These are phyloP conservation scores for Apophysomyces sp. DNA, from an alignment of 371 early-diverging fungal species.

Conservation along the genomic window DNA sequence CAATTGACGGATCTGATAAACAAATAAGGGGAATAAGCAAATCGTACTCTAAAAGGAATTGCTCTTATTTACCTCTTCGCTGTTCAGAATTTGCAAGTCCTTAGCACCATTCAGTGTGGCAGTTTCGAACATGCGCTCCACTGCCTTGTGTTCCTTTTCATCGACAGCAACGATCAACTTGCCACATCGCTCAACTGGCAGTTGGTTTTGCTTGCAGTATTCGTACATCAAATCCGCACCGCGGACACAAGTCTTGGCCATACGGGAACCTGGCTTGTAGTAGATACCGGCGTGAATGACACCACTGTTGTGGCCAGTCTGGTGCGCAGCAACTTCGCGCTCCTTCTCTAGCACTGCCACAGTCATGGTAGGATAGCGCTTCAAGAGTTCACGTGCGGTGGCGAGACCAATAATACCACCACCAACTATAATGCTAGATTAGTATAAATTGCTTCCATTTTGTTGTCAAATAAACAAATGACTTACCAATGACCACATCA, in stretches of 20 bases:
- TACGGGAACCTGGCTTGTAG: constrained; percentile 48
- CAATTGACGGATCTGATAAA: constrained; percentile 35
- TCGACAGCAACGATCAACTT: constrained; percentile 49
- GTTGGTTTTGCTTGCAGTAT: constrained; percentile 48
- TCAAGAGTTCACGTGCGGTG: constrained; percentile 49
- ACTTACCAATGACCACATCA: constrained; percentile 48
- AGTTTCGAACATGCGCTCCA: constrained; percentile 39
- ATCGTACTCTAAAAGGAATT: neutral
- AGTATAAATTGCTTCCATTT: neutral
- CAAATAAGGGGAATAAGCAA: neutral
- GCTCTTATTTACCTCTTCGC: constrained; percentile 34
- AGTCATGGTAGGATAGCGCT: constrained; percentile 47
- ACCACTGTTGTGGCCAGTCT: constrained; percentile 52
- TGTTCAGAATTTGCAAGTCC: constrained; percentile 43
- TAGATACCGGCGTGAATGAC: constrained; percentile 55
- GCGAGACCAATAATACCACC: constrained; percentile 43
- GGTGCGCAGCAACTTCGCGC: constrained; percentile 51
- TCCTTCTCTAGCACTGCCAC: constrained; percentile 51
- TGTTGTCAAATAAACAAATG: neutral
- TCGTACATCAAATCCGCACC: constrained; percentile 52
- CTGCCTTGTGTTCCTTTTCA: constrained; percentile 43
- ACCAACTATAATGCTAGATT: constrained; percentile 8
- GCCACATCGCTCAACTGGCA: constrained; percentile 51
- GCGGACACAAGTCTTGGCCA: constrained; percentile 50
- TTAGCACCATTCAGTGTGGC: constrained; percentile 47